Evolutionary conservation across 768 basidiomycete species (phyloP), one percentile per base, ranked within the genome.

Genomic region (Saitozyma podzolica): DNA sequence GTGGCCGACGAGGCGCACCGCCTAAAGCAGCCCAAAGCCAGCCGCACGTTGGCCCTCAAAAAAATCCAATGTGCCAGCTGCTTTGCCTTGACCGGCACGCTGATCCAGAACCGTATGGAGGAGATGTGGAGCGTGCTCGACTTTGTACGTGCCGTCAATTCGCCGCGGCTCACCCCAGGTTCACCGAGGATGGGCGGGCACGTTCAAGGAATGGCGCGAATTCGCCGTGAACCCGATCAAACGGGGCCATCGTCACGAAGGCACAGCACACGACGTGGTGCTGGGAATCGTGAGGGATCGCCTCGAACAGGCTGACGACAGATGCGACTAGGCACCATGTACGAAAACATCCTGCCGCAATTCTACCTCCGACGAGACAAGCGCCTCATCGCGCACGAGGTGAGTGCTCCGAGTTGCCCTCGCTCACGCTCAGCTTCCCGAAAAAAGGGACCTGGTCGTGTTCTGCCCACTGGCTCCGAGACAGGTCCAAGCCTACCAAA

Each of bases 111-210:
- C 69, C 85, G 87, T 0, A 93, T 94, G 73, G 84, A 85, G 49
- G 95, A 98, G 76, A 82, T 97, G 68, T 94, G 92, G 89, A 90
- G 91, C 0, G 87, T 99, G 41, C 80, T 97, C 40, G 87, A 95
- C 73, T 97, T 92, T 89, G 88, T 89, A n/a, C 89, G 78, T 66
- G 5, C 29, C 29, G 40, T 19, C 13, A 2, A 40, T 45, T 43
- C 56, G 11, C 43, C 52, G 16, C 55, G 61, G 40, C 29, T 56
- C 14, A 40, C 20, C 10, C 5, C 51, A 71, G 73, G 70, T 70
- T 8, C 67, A 88, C 63, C 92, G 92, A 0, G 90, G 88, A 0
- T 81, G 82, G 29, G 78, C 95, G 9, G 95, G 94, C 0, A 87
- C 85, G 0, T 74, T 81, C 37, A 83, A 83, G 40, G 86, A 97